Evolutionary conservation across 768 basidiomycete species (phyloP).

Genomic region (Termitomyces sp.): DNA sequence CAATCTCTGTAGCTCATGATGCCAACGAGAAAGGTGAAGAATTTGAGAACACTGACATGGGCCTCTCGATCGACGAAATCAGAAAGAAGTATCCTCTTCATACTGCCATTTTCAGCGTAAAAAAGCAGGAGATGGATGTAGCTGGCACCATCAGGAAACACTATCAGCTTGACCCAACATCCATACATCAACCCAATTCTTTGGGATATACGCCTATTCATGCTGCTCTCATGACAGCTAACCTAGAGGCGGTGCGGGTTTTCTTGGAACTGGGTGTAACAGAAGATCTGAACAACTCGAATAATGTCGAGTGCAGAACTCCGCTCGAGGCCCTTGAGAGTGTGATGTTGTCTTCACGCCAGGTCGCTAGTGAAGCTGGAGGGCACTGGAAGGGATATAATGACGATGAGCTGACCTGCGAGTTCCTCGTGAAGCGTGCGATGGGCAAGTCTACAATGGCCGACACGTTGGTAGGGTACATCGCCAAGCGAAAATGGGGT

Average conservation of each 20-base stretch:
- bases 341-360: background rate
- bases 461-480: slow-evolving; percentile 15
- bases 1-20: background rate
- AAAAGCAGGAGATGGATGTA: background rate
- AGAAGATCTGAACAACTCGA: background rate
- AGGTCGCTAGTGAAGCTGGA: background rate
- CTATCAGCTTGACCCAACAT: background rate
- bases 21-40: background rate
- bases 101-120: background rate
- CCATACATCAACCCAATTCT: slow-evolving; percentile 2
- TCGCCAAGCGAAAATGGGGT: slow-evolving; percentile 18
- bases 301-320: background rate
- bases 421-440: background rate
- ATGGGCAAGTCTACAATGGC: background rate
- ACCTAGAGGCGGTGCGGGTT: background rate
- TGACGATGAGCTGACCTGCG: background rate
- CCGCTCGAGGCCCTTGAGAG: slow-evolving; percentile 3
- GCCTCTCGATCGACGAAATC: background rate
- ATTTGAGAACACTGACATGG: background rate
- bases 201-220: slow-evolving; percentile 7
- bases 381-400: slow-evolving; percentile 4
- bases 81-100: slow-evolving; percentile 1
- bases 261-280: background rate
- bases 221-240: background rate
- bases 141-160: background rate